Conservation (phyloP, 805 yeast species). For the Teunomyces pallodes region DNA sequence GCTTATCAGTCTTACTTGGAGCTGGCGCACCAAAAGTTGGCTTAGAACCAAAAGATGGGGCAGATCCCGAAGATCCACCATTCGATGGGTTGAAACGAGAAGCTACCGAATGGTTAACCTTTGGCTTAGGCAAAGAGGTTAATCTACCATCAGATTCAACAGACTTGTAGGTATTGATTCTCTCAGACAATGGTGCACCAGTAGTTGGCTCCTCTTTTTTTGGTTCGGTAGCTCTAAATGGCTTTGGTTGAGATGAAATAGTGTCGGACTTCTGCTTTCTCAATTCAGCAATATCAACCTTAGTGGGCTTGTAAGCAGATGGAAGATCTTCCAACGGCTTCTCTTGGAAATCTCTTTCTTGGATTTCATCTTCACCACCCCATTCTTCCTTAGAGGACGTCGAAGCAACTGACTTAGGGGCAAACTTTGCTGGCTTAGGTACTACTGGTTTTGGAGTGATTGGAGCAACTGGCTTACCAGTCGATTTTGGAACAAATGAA, state of each 20-base stretch:
- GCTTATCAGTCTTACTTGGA: conserved; percentile 31
- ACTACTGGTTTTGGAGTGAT: conserved; percentile 8
- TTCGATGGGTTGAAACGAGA: conserved; percentile 44
- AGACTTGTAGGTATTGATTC: conserved; percentile 40
- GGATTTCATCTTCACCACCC: conserved; percentile 63
- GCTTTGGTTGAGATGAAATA: conserved; percentile 41
- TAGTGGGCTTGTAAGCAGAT: conserved; percentile 64
- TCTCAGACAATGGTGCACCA: conserved; percentile 39
- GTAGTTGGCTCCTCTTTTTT: conserved; percentile 24
- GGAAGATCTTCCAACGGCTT: conserved; percentile 53
- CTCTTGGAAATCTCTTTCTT: conserved; percentile 50
- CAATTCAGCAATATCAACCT: conserved; percentile 56
- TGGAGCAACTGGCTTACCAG: conserved; percentile 34
- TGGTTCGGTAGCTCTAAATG: conserved; percentile 9
- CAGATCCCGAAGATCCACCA: conserved; percentile 14
- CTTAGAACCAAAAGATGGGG: conserved; percentile 33
- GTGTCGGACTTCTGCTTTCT: conserved; percentile 49
- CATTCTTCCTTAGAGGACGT: conserved; percentile 49
- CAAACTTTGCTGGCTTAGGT: conserved; percentile 27
- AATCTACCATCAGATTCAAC: conserved; percentile 48
- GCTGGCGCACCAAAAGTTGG: conserved; percentile 31
- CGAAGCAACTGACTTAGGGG: conserved; percentile 21
- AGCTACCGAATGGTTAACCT: conserved; percentile 48
- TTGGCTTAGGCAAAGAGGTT: conserved; percentile 63
- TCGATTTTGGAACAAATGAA: conserved; percentile 32